phyloP scores from a whole-genome alignment of 192 early-diverging fungal genomes.

The Podila epicladia region DNA sequence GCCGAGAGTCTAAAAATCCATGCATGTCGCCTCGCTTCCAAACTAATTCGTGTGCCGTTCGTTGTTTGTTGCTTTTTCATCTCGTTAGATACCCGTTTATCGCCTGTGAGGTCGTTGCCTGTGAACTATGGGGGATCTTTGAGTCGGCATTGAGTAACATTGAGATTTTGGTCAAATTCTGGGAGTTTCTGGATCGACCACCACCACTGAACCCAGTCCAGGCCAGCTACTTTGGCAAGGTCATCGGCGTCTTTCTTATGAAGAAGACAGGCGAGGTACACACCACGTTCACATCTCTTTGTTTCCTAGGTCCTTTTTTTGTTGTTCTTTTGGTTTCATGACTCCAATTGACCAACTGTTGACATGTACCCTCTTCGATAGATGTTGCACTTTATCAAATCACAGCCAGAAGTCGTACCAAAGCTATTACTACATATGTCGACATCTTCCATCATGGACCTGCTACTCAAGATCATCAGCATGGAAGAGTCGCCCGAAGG shows the following conservation, averaged over 20 bases:
- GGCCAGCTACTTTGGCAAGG: conserved; percentile 92
- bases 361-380: conserved; percentile 24
- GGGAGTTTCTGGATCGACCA: conserved; percentile 84
- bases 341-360: not conserved
- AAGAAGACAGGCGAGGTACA: conserved; percentile 88
- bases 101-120: conserved; percentile 80
- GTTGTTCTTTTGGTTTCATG: not conserved
- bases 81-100: conserved; percentile 80
- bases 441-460: conserved; percentile 88
- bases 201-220: conserved; percentile 81
- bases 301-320: not conserved
- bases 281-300: too few species aligned
- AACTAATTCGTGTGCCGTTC: not conserved
- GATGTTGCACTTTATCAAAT: conserved; percentile 89
- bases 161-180: conserved; percentile 84
- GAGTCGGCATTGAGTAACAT: conserved; percentile 77
- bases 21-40: not conserved
- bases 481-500: conserved; percentile 91
- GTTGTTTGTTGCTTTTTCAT: not conserved
- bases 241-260: conserved; percentile 85
- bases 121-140: conserved; percentile 81
- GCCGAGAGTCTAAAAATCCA: too few species aligned
- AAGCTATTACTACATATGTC: conserved; percentile 88
- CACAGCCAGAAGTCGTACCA: conserved; percentile 76
- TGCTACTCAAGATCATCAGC: conserved; percentile 93